Conservation (phyloP, 352 stramenopile species). For the Phytopythium aichiense region DNA sequence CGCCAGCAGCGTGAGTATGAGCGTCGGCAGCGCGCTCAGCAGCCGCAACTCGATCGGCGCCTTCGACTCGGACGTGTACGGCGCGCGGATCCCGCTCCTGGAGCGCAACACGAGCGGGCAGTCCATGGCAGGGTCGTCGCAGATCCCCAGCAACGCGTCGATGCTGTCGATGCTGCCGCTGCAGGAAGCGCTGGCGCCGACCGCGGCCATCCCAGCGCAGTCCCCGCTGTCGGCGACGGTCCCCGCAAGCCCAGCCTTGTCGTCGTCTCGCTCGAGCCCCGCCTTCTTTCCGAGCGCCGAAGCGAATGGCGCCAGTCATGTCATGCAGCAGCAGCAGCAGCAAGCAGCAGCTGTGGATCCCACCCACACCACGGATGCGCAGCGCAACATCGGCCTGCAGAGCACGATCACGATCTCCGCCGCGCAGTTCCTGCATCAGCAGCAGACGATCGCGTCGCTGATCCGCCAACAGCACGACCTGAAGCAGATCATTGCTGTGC, state of each 20-base stretch:
- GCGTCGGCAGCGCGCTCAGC: slow-evolving; percentile 11
- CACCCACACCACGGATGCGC: not conserved
- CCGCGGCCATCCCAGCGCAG: not conserved
- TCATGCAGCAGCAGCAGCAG: slow-evolving; percentile 4
- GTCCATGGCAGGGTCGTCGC: slow-evolving; percentile 2
- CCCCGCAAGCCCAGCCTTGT: not conserved
- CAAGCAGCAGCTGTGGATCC: not conserved
- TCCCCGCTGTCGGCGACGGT: not conserved
- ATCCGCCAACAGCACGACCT: slow-evolving; percentile 80
- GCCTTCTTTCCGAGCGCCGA: not conserved
- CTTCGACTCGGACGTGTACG: slow-evolving; percentile 4
- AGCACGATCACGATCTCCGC: slow-evolving; percentile 64
- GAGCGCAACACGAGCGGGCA: not conserved
- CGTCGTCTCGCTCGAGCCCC: not conserved
- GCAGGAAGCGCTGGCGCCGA: not conserved
- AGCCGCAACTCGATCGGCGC: slow-evolving; percentile 10
- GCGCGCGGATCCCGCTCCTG: slow-evolving; percentile 6
- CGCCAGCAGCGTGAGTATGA: slow-evolving; percentile 10
- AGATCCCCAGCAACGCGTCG: slow-evolving; percentile 5
- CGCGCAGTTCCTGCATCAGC: slow-evolving; percentile 72
- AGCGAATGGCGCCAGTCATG: not conserved
- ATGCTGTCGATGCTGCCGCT: slow-evolving; percentile 3
- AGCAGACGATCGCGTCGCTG: slow-evolving; percentile 77
- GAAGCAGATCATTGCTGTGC: slow-evolving; percentile 74
- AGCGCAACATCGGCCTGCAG: slow-evolving; percentile 16